Conservation (phyloP, 306 rosid species). For the Acacia acuminata region DNA sequence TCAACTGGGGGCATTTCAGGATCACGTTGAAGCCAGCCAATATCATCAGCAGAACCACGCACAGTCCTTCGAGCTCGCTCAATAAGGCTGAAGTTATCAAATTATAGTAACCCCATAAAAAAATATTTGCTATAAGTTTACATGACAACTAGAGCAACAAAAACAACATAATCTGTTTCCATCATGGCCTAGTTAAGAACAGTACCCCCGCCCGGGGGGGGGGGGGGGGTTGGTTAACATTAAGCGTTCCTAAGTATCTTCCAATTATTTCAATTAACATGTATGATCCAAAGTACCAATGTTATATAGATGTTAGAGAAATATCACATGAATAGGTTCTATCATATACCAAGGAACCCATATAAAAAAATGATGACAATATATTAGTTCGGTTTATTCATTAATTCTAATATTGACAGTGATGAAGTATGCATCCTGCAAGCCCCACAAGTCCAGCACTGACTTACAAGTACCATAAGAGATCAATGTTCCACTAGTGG, state of each 20-base stretch:
- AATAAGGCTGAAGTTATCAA: slow-evolving; percentile 62
- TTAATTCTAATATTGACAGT: not conserved
- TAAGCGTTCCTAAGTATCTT: slow-evolving; percentile 3
- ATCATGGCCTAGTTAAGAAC: not conserved
- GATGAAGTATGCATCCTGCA: not conserved
- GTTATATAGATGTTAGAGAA: not conserved
- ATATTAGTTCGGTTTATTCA: slow-evolving; percentile 2
- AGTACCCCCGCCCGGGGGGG: not conserved
- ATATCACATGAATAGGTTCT: slow-evolving; percentile 7
- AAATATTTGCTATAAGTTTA: slow-evolving; percentile 10
- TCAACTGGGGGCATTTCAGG: slow-evolving; percentile 80
- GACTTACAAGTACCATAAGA: not conserved
- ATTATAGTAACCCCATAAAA: slow-evolving; percentile 28
- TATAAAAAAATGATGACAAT: not conserved
- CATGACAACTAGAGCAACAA: not conserved
- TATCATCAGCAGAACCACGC: slow-evolving; percentile 92
- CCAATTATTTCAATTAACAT: not conserved
- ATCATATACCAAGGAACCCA: not conserved
- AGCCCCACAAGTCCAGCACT: not conserved
- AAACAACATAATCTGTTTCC: slow-evolving; percentile 3
- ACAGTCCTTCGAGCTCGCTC: slow-evolving; percentile 87
- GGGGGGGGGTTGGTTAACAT: not conserved
- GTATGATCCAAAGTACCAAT: slow-evolving; percentile 5
- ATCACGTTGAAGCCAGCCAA: slow-evolving; percentile 95
- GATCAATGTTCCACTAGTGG: not conserved